Base-by-base conservation (phyloP, 1,284 basidiomycete genomes). In the Cerioporus squamosus region DNA sequence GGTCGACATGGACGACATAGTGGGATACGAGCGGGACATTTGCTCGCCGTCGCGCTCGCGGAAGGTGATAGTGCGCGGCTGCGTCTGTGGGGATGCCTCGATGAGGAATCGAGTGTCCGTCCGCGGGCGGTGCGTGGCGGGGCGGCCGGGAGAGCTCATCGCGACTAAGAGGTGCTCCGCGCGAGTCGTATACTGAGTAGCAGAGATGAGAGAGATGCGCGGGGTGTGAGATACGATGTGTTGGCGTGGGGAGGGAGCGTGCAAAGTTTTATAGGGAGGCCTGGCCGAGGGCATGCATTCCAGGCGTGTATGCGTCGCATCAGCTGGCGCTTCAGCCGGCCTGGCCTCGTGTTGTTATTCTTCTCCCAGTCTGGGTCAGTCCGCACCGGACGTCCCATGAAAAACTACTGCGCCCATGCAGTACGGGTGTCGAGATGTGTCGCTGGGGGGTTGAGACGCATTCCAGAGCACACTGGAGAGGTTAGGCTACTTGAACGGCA, bases 231-330 rank as follows among this genome's bases (percentile, higher is more conserved):
- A 57, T 51, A 14, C 49, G 49, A 51, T 59, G 56, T 52, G 62
- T 57, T 64, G 47, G 33, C 29, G 22, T 43, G 38, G 44, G 26
- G 18, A 43, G 36, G 51, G 44, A 33, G 60, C 38, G 22, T 49
- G 55, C 49, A 51, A 26, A 50, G 44, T 54, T 62, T 64, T 64
- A 62, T 60, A 58, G 42, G 44, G n/a, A 46, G 58, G 50, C 50
- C 55, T 60, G 46, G 53, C 55, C 57, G 43, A 45, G 63, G 57
- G 58, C 63, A 62, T 58, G 63, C 53, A 26, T 45, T 52, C 31
- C 58, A 50, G 60, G 60, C 57, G 57, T 62, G 63, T 24, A 44
- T 44, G 40, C 39, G 50, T 40, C 57, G 54, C 62, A 64, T 64
- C 62, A 64, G 52, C 42, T 53, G 58, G 61, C 57, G 61, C 61